Evolutionary conservation across 169 alveolate genomes (phyloP), one percentile per base, ranked within the genome.

Genomic region (Theileria equi): DNA sequence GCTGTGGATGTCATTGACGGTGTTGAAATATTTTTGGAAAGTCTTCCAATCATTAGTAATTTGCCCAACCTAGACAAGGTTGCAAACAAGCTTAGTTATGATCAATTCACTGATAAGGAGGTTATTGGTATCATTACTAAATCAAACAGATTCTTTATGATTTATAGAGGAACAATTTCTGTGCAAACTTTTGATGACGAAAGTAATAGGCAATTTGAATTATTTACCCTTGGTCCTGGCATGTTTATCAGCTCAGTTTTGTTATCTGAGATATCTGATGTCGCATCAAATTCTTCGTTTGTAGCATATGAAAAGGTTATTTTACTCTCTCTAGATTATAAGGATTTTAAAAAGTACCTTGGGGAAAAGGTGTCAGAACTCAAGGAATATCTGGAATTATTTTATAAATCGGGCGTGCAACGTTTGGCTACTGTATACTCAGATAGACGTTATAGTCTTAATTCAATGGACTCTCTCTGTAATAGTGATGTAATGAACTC

Each of bases 231-330:
- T 11, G 79, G 55, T 28, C 80, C 79, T 10, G 58, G 31, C 21
- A 28, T 73, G 2, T 35, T 74, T 35, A 55, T 68, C 34, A 61
- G 54, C 23, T 36, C 41, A 31, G 26, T 26, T 29, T 44, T 55
- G 25, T 3, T 6, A 17, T 45, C 60, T 7, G 43, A 55, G 26
- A 57, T 66, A 10, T 1, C 44, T 23, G n/a, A 25, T 11, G 8
- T 58, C 31, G 29, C 65, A 47, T 57, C 28, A 3, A 26, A 61
- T n/a, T 45, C 59, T n/a, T 64, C 71, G 19, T 55, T 65, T 26
- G 84, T 74, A 11, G 84, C 78, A 0, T 35, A 26, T 10, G 80
- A 62, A 13, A 47, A 59, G 13, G 21, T 53, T 7, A 31, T 63
- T 2, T 31, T 74, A 16, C 32, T 74, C 16, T 21, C 34, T 11